Evolutionary conservation across 805 yeast genomes (phyloP), one percentile per base, ranked within the genome.

Genomic region (Kluyveromyces wickerhamii): DNA sequence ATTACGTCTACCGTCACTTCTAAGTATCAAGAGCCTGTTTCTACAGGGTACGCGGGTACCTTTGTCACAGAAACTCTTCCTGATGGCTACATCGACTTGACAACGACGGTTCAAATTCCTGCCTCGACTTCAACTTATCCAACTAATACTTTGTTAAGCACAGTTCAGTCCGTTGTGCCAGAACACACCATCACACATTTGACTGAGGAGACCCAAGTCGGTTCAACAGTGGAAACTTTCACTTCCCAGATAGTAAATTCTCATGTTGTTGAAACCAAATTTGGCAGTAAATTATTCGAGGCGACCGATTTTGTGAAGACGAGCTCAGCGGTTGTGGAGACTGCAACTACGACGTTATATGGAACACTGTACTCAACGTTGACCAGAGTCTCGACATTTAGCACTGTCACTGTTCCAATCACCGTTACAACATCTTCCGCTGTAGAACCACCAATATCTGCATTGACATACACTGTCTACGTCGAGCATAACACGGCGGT

Each of bases 361-460:
- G 8, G n/a, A 7, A 26, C 29, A 14, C 7, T 7, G 7, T 13
- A 17, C 9, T 3, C 18, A n/a, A n/a, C 11, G 11, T 10, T 12
- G 4, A 37, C 40, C 6, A 22, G 23, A 12, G 27, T 17, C 6
- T 13, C 32, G 8, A 21, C 27, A 15, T 25, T 15, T 8, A 19
- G 29, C 3, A 32, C 30, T 2, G n/a, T 11, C 7, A 14, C 23
- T 4, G 32, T 27, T 7, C 21, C 30, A 5, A 14, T 15, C 13
- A 13, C 28, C 5, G 28, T 26, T 11, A 16, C 27, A 14, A 23
- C 21, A 7, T 22, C 36, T 10, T 23, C 27, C 16, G 28, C 29
- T 28, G n/a, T 37, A 10, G 23, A 33, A 11, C 33, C 39, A 2
- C 36, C 39, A n/a, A 18, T 31, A 1, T 19, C 34, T 5, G 16